Evolutionary conservation across 2,329 filamentous ascomycete species (phyloP), one percentile per base, ranked within the genome.

Genomic region (Acephala macrosclerotiorum): DNA sequence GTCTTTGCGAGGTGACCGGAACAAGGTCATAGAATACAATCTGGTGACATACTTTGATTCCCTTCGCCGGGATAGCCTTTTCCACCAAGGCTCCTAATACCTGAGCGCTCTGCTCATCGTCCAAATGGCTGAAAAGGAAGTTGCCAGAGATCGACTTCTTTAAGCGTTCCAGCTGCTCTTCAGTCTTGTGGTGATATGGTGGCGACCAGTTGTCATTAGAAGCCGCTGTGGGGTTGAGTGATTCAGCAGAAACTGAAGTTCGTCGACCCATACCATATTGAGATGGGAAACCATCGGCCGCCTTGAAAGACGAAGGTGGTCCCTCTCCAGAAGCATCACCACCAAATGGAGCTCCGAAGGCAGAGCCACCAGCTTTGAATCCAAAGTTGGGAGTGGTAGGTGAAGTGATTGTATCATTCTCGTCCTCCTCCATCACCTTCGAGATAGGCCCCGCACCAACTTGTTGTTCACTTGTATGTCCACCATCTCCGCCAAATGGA

Each of bases 171-270:
- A 96, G 80, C 81, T 98, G 96, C 16, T 97, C 94, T 0, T 84
- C 76, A 0, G 91, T 88, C 83, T 99, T 99, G 69, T 89, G 87
- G 77, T 96, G 93, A 73, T 87, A 87, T 2, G 96, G 96, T 9
- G 96, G 93, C 35, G 89, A 87, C 94, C 95, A 99, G 79, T 93
- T 96, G 78, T 96, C 93, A 74, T 93, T 90, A 64, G 88, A 88
- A 66, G 94, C 90, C 36, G 91, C 89, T 58, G 90, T 92, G 20
- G 96, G 96, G 79, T 97, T 97, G 75, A 98, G 85, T 1, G 95
- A 97, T 80, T 99, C 96, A 59, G 96, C 96, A 47, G 96, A 98
- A 61, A 99, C 96, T 3, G 96, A 98, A 45, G 94, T 97, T 74
- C 96, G 92, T 70, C 96, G 91, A 73, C 89, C 92, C 80, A 97